A percentile compares a stretch with the other conserved stretches of the same genome.
Evolutionary conservation across 2,329 filamentous ascomycete species (phyloP).

Genomic region (Sclerotinia spermophila): DNA sequence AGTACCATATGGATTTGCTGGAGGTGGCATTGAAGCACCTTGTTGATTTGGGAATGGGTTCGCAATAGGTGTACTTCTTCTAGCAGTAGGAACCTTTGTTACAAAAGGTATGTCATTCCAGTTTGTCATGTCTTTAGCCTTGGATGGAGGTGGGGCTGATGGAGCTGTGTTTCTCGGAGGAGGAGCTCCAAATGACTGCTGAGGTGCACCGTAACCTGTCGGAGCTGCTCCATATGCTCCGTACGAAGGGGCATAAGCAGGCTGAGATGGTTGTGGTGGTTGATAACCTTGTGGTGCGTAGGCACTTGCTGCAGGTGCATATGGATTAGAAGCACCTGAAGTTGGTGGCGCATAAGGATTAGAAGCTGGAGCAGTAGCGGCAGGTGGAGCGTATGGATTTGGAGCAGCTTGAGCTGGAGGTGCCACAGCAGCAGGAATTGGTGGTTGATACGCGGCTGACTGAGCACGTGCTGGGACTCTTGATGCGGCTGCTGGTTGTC

Average conservation of each 20-base stretch:
- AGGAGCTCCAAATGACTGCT: slow-evolving; percentile 46
- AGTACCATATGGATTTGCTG: slow-evolving; percentile 54
- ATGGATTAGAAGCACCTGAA: slow-evolving; percentile 44
- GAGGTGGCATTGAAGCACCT: slow-evolving; percentile 51
- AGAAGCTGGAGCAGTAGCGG: slow-evolving; percentile 34
- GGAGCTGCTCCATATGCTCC: slow-evolving; percentile 33
- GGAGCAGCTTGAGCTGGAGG: slow-evolving; percentile 29
- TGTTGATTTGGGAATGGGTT: slow-evolving; percentile 64
- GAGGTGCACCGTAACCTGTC: slow-evolving; percentile 33
- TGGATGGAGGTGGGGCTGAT: slow-evolving; percentile 67
- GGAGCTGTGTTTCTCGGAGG: slow-evolving; percentile 64
- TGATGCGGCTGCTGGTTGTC: slow-evolving; percentile 37
- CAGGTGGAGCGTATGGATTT: slow-evolving; percentile 40
- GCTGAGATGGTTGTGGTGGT: slow-evolving; percentile 38
- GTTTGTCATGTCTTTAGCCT: slow-evolving; percentile 67
- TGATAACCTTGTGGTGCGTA: slow-evolving; percentile 43
- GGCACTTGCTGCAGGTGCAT: slow-evolving; percentile 42
- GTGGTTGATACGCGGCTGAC: slow-evolving; percentile 46
- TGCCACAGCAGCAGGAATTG: slow-evolving; percentile 38
- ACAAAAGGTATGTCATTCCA: slow-evolving; percentile 98
- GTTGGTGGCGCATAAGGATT: slow-evolving; percentile 49
- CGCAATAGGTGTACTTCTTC: slow-evolving; percentile 64
- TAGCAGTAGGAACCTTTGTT: slow-evolving; percentile 63
- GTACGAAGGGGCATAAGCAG: slow-evolving; percentile 36
- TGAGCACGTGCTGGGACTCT: slow-evolving; percentile 45